Conservation (phyloP, 2,329 filamentous ascomycete genomes). For the Trichoderma aggressivum region DNA sequence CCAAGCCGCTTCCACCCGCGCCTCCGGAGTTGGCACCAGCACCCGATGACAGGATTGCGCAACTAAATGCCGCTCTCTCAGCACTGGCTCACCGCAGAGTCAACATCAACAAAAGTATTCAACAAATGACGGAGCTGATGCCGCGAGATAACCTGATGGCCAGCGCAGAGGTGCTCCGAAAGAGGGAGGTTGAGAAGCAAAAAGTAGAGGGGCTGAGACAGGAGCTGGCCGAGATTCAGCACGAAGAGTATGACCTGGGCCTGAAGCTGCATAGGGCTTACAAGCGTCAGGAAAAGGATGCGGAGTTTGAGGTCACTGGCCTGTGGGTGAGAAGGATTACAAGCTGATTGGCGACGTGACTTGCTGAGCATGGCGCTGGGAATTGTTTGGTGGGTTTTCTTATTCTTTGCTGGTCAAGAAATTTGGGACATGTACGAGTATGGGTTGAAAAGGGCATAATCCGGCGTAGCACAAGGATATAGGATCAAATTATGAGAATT, state of each 20-base stretch:
- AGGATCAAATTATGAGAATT: neutral
- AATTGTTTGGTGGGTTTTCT: neutral
- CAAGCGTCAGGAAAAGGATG: constrained; percentile 69
- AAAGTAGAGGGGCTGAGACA: constrained; percentile 64
- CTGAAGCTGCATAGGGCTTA: constrained; percentile 70
- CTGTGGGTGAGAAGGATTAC: constrained; percentile 80
- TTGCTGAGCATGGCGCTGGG: neutral
- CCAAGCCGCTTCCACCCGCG: constrained; percentile 59
- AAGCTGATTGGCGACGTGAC: constrained; percentile 39
- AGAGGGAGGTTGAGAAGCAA: constrained; percentile 55
- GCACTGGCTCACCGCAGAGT: constrained; percentile 63
- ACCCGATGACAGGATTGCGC: constrained; percentile 58
- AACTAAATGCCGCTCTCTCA: constrained; percentile 63
- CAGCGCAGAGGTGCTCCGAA: constrained; percentile 58
- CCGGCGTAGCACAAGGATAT: neutral
- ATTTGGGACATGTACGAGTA: neutral
- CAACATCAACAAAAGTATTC: constrained; percentile 70
- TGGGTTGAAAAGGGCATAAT: neutral
- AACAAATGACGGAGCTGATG: constrained; percentile 75
- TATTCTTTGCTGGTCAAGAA: neutral
- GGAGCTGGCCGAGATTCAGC: constrained; percentile 69
- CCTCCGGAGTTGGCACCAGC: constrained; percentile 56
- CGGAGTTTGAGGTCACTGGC: constrained; percentile 61
- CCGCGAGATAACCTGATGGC: constrained; percentile 66
- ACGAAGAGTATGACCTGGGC: constrained; percentile 76